Evolutionary conservation across 2,329 filamentous ascomycete species (phyloP).

Genomic region (Erysiphe neolycopersici): DNA sequence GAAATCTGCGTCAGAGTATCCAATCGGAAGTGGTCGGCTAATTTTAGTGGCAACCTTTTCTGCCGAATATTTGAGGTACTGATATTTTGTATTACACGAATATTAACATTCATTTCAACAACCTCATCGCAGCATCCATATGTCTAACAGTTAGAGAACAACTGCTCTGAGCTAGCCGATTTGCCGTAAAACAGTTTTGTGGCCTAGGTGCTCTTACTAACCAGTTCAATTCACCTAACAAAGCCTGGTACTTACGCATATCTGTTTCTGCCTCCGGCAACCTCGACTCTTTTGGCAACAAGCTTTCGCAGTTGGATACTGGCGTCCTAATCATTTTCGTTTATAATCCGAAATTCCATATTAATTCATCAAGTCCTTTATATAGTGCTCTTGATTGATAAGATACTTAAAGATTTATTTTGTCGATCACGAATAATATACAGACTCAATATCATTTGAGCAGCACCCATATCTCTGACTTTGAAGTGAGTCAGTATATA

Average conservation of each 20-base stretch:
- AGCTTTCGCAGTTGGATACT: not conserved
- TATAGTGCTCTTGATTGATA: not conserved
- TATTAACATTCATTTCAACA: constrained; percentile 1
- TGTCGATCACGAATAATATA: not conserved
- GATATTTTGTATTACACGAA: not conserved
- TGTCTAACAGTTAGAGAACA: not conserved
- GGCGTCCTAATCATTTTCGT: not conserved
- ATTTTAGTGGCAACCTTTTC: not conserved
- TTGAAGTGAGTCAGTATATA: not conserved
- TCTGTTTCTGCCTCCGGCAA: not conserved
- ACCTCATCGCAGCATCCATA: not conserved
- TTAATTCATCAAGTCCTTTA: not conserved
- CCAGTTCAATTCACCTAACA: not conserved
- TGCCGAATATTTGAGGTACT: not conserved
- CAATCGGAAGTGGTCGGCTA: not conserved
- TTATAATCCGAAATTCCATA: not conserved
- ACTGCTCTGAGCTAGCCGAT: not conserved
- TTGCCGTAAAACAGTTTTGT: not conserved
- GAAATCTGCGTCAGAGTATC: not conserved
- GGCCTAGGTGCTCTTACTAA: not conserved
- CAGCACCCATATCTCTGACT: not conserved
- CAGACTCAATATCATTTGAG: not conserved
- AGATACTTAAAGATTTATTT: not conserved
- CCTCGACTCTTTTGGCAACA: not conserved
- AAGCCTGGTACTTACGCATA: not conserved